A percentile compares a stretch with the other conserved stretches of the same genome.
These are phyloP conservation scores for Chaetomium olivaceum DNA, from an alignment of 2,329 filamentous ascomycete genomes.

Conservation along the genomic window DNA sequence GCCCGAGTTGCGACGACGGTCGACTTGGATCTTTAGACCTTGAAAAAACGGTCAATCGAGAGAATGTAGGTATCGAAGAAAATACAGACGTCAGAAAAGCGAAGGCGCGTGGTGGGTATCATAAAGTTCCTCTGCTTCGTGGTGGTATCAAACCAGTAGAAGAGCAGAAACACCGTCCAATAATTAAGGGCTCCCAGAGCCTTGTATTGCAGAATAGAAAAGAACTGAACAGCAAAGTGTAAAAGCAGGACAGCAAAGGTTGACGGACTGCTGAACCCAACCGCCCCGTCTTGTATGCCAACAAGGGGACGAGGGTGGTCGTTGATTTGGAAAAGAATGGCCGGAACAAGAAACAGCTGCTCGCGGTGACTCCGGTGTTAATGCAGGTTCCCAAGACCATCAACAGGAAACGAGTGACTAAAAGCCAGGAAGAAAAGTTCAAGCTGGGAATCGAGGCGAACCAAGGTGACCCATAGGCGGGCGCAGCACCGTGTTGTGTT, in stretches of 20 bases:
- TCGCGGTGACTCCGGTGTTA: conserved; percentile 3
- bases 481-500: conserved; percentile 25
- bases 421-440: conserved; percentile 6
- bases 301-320: background rate
- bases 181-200: conserved; percentile 27
- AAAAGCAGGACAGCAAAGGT: background rate
- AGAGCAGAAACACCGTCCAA: conserved; percentile 20
- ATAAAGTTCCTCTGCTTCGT: conserved; percentile 19
- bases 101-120: conserved; percentile 17
- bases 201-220: conserved; percentile 6
- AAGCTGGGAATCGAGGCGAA: conserved; percentile 1
- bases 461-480: conserved; percentile 12
- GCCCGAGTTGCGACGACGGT: background rate
- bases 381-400: conserved; percentile 2
- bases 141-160: conserved; percentile 1
- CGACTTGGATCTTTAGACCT: background rate
- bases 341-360: conserved; percentile 1
- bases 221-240: background rate
- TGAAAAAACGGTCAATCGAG: background rate
- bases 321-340: background rate
- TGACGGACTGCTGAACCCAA: background rate
- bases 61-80: background rate
- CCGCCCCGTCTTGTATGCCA: background rate
- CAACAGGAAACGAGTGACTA: background rate
- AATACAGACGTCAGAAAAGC: background rate